Percentiles rank a stretch among this genome's conserved stretches.
Conservation (phyloP, 2,329 filamentous ascomycete species). For the Epichloe hybrida region DNA sequence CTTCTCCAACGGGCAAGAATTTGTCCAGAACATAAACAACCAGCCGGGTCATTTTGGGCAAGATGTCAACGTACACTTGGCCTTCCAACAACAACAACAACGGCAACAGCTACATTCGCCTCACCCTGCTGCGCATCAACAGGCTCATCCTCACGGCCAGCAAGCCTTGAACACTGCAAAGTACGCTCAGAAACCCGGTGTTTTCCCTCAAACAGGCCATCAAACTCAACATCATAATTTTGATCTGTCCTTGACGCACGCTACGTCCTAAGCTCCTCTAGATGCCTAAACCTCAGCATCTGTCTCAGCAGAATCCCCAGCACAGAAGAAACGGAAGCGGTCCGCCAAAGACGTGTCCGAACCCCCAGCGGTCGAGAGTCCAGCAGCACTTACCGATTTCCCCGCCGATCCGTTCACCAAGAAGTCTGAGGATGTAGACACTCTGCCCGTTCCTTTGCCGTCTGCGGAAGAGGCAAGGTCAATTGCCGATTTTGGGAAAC, state of each 20-base stretch:
- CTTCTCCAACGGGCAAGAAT: constrained; percentile 3
- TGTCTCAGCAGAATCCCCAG: constrained; percentile 14
- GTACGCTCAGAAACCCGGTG: neutral
- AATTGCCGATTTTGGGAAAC: constrained; percentile 26
- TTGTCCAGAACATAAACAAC: constrained; percentile 3
- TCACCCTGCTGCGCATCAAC: constrained; percentile 6
- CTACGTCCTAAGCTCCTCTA: neutral
- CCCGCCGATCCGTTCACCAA: constrained; percentile 16
- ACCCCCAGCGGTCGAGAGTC: constrained; percentile 3
- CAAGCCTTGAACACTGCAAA: constrained; percentile 11
- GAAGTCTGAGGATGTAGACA: constrained; percentile 23
- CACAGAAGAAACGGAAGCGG: constrained; percentile 26
- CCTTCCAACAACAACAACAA: constrained; percentile 10
- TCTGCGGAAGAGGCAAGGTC: constrained; percentile 21
- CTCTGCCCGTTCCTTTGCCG: constrained; percentile 17
- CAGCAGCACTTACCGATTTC: constrained; percentile 14
- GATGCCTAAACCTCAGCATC: neutral
- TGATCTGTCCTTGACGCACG: constrained; percentile 1
- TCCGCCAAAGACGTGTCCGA: constrained; percentile 10
- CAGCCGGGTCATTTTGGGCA: constrained; percentile 4
- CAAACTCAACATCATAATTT: constrained; percentile 7
- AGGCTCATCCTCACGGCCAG: constrained; percentile 15
- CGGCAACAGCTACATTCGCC: constrained; percentile 6
- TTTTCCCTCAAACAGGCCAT: constrained; percentile 4
- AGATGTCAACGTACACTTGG: constrained; percentile 4